phyloP scores from a whole-genome alignment of 1,284 basidiomycete species.

The Tetrapyrgos nigripes region DNA sequence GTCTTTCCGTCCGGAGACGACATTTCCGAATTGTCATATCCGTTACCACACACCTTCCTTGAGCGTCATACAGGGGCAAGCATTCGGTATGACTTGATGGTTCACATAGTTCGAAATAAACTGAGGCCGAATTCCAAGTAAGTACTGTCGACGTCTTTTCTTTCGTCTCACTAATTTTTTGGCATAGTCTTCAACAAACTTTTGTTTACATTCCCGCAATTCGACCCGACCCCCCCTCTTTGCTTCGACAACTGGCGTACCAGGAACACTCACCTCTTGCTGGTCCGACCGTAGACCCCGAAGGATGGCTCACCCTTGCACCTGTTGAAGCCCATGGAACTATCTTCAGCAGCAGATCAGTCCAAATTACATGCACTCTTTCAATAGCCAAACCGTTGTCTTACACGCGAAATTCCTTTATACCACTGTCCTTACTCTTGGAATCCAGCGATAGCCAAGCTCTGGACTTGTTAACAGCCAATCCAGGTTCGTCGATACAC shows the following conservation, averaged over 20 bases:
- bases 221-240: slow-evolving; percentile 39
- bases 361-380: slow-evolving; percentile 42
- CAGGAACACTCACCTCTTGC: slow-evolving; percentile 32
- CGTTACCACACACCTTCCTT: slow-evolving; percentile 40
- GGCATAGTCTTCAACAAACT: slow-evolving; percentile 33
- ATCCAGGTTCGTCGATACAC: slow-evolving; percentile 34
- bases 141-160: slow-evolving; percentile 12
- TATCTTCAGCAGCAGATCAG: slow-evolving; percentile 35
- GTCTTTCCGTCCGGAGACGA: slow-evolving; percentile 5
- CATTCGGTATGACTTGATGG: slow-evolving; percentile 41
- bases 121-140: slow-evolving; percentile 43
- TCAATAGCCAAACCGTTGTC: slow-evolving; percentile 43
- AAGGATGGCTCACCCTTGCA: slow-evolving; percentile 42
- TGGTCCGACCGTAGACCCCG: slow-evolving; percentile 43
- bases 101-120: slow-evolving; percentile 39
- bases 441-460: slow-evolving; percentile 37
- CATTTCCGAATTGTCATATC: background rate
- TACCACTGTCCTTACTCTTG: slow-evolving; percentile 42
- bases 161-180: background rate
- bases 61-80: slow-evolving; percentile 36
- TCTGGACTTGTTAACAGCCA: slow-evolving; percentile 39
- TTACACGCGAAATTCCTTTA: slow-evolving; percentile 46
- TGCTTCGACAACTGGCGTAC: slow-evolving; percentile 42
- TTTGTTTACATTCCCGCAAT: slow-evolving; percentile 43
- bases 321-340: slow-evolving; percentile 35